A percentile compares a stretch with the other conserved stretches of the same genome.
phyloP scores from a whole-genome alignment of 192 early-diverging fungal genomes.

The Physocladia obscura region DNA sequence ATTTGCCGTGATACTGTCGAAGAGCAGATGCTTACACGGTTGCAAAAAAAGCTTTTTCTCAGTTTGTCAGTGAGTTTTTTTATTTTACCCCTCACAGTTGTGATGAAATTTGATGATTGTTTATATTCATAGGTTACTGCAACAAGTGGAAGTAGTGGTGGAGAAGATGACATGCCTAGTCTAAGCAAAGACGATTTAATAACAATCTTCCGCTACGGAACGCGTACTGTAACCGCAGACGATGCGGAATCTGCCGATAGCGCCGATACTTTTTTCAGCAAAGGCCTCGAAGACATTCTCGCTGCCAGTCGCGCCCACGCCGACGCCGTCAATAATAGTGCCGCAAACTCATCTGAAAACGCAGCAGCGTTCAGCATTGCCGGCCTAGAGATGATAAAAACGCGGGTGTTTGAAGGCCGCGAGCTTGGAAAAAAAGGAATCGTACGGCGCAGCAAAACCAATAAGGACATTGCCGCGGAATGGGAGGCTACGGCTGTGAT shows the following conservation, averaged over 20 bases:
- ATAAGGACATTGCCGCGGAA: conserved; percentile 33
- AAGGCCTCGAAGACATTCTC: conserved; percentile 28
- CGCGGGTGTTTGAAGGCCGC: conserved; percentile 34
- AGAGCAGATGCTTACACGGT: conserved; percentile 62
- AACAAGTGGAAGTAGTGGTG: conserved; percentile 17
- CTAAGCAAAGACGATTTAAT: conserved; percentile 33
- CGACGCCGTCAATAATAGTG: conserved; percentile 6
- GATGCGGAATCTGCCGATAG: conserved; percentile 1
- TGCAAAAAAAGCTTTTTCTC: conserved; percentile 64
- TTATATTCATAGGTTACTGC: not conserved
- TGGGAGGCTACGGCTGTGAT: conserved; percentile 26
- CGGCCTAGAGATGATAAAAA: conserved; percentile 33
- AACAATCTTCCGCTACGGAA: conserved; percentile 39
- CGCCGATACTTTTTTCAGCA: conserved; percentile 15
- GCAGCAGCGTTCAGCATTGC: conserved; percentile 14
- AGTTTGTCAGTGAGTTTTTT: conserved; percentile 11
- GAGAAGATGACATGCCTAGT: conserved; percentile 28
- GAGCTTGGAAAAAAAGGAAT: not conserved
- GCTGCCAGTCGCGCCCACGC: conserved; percentile 19
- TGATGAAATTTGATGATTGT: not conserved
- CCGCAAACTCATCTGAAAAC: conserved; percentile 2
- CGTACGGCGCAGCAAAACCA: conserved; percentile 8
- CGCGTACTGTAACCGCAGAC: conserved; percentile 20
- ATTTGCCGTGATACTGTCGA: conserved; percentile 74
- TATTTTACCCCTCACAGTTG: not conserved